Percentiles rank a stretch among this genome's conserved stretches.
Conservation (phyloP, 202 grass and related monocot genomes). For the Alloteropsis angusta region DNA sequence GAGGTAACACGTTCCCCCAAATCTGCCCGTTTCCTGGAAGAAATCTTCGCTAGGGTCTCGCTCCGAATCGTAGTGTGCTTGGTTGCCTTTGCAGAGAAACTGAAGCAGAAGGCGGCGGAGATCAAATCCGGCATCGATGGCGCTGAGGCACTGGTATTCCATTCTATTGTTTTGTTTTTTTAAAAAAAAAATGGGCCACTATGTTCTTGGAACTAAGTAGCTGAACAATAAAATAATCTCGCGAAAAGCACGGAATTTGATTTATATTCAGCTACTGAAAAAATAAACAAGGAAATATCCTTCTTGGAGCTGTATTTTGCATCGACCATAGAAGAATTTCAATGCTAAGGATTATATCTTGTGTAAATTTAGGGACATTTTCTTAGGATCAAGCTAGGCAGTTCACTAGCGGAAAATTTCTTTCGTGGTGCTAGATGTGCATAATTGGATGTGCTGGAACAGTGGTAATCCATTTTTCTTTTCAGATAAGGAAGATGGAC, state of each 20-base stretch:
- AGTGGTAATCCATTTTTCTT: not conserved
- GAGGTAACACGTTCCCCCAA: slow-evolving; percentile 37
- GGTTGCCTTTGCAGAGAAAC: slow-evolving; percentile 33
- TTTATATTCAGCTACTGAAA: not conserved
- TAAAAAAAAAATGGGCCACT: not conserved
- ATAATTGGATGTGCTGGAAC: not conserved
- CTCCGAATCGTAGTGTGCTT: not conserved
- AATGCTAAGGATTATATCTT: not conserved
- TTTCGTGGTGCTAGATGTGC: not conserved
- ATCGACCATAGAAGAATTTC: not conserved
- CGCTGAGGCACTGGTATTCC: slow-evolving; percentile 52
- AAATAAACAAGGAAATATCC: not conserved
- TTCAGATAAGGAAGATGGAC: slow-evolving; percentile 92
- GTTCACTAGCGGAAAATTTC: not conserved
- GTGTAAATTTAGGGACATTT: not conserved
- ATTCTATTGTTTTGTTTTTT: not conserved
- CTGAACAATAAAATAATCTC: no score
- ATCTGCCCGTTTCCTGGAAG: not conserved
- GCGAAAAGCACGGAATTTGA: not conserved
- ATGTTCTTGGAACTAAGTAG: not conserved
- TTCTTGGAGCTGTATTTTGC: not conserved
- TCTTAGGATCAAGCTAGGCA: not conserved
- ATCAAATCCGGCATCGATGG: slow-evolving; percentile 66
- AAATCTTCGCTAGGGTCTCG: not conserved
- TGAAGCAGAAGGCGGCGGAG: slow-evolving; percentile 56